phyloP scores from a whole-genome alignment of 345 rosid species.

The Schrenkiella parvula region DNA sequence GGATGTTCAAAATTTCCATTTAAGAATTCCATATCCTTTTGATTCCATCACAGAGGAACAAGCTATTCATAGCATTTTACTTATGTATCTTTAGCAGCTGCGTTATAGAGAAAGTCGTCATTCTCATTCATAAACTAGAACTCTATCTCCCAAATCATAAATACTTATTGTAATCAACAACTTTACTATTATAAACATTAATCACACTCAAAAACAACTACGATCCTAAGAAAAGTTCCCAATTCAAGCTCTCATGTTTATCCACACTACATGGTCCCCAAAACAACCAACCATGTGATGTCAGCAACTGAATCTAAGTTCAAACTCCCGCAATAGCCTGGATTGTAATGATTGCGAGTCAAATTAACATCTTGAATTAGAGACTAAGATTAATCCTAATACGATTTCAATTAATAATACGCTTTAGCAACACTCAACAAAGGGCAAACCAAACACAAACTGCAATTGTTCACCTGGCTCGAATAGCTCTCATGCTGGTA shows the following conservation, averaged over 20 bases:
- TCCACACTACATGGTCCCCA: background rate
- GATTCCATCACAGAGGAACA: background rate
- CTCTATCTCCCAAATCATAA: background rate
- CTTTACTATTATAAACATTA: background rate
- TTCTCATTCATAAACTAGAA: background rate
- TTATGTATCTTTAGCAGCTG: background rate
- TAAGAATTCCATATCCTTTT: background rate
- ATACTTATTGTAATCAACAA: background rate
- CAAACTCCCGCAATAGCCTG: background rate
- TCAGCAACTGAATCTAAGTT: background rate
- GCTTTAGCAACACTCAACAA: background rate
- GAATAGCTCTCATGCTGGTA: slow-evolving; percentile 98
- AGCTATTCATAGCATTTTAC: background rate
- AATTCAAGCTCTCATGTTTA: background rate
- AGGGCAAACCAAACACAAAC: background rate
- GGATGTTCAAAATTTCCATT: background rate
- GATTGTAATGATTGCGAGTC: background rate
- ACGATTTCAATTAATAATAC: background rate
- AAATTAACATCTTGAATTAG: background rate
- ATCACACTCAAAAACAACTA: background rate
- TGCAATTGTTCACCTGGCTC: slow-evolving; percentile 68
- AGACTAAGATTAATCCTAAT: background rate
- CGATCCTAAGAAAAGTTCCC: background rate
- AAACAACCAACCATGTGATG: background rate
- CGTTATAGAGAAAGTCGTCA: background rate